Percentiles rank a stretch among this genome's conserved stretches.
These are phyloP conservation scores for Teunomyces cretensis DNA, from an alignment of 805 yeast genomes.

Conservation along the genomic window DNA sequence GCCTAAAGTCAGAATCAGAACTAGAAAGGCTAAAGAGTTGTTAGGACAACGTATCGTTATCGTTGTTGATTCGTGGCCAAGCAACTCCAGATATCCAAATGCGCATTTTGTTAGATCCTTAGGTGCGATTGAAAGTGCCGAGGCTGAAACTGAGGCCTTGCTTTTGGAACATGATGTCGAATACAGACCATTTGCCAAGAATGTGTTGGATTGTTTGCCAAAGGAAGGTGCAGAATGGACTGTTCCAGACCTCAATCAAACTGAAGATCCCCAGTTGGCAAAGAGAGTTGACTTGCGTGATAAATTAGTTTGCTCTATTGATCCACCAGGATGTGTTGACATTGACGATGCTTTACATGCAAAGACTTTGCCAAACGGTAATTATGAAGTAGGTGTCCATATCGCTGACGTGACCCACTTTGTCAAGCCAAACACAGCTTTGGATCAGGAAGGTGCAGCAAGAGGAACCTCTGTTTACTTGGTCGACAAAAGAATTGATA, in stretches of 20 bases:
- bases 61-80: conserved; percentile 91
- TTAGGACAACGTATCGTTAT: conserved; percentile 89
- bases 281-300: conserved; percentile 86
- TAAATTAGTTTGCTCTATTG: conserved; percentile 88
- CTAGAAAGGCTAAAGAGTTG: conserved; percentile 80
- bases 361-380: conserved; percentile 78
- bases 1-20: conserved; percentile 83
- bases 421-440: conserved; percentile 87
- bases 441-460: conserved; percentile 94
- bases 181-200: conserved; percentile 90
- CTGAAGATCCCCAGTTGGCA: conserved; percentile 52
- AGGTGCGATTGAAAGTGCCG: conserved; percentile 87
- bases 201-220: conserved; percentile 91
- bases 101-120: conserved; percentile 91
- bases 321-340: conserved; percentile 98
- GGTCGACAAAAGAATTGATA: conserved; percentile 97
- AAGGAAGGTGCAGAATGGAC: conserved; percentile 91
- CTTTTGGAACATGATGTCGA: conserved; percentile 94
- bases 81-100: conserved; percentile 78
- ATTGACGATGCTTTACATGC: conserved; percentile 98
- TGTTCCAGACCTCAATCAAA: conserved; percentile 64
- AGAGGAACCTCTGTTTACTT: conserved; percentile 96
- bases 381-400: conserved; percentile 96
- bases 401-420: conserved; percentile 98
- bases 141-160: conserved; percentile 95